Evolutionary conservation across 2,329 filamentous ascomycete genomes (phyloP), one percentile per base, ranked within the genome.

Genomic region (Phialophora macrospora): DNA sequence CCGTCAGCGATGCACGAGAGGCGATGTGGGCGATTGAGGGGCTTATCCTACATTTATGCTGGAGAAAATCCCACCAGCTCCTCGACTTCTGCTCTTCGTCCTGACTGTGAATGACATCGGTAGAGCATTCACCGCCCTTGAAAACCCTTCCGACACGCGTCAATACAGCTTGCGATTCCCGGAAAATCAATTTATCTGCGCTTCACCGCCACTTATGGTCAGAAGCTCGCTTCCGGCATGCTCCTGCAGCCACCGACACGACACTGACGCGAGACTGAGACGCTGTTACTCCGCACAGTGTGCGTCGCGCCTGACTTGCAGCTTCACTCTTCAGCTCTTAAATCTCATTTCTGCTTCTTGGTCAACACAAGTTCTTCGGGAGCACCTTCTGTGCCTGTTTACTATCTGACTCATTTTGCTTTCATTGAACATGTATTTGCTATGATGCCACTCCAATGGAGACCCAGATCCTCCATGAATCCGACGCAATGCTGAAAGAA

Each of bases 231-330:
- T 14, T 24, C 11, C 34, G 14, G 34, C 6, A 44, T 44, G 38
- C 38, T 44, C 17, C 38, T 44, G 48, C 26, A 26, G 48, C 48
- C 48, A 51, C 51, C 28, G 17, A 60, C 30, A 28, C 58, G 58
- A 52, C 58, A n/a, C 9, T 32, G 28, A 28, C 58, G 20, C 58
- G 58, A 52, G 51, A 60, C 38, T 24, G 58, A 41, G 48, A 22
- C 24, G 11, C 24, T 17, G 38, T 14, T 44, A 12, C 26, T 9
- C 46, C 56, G 28, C 12, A 12, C 41, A 6, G 30, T 28, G 52
- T 30, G 24, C 34, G 38, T 49, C 41, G 48, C 56, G 17, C 38
- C 38, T 44, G 2, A 20, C 38, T n/a, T 22, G 24, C 26, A 30
- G 28, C 44, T 28, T 60, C 57, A 32, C n/a, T 32, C 24, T 60